These are phyloP conservation scores for Salvia hispanica DNA, from an alignment of 257 asterid species.

Conservation along the genomic window DNA sequence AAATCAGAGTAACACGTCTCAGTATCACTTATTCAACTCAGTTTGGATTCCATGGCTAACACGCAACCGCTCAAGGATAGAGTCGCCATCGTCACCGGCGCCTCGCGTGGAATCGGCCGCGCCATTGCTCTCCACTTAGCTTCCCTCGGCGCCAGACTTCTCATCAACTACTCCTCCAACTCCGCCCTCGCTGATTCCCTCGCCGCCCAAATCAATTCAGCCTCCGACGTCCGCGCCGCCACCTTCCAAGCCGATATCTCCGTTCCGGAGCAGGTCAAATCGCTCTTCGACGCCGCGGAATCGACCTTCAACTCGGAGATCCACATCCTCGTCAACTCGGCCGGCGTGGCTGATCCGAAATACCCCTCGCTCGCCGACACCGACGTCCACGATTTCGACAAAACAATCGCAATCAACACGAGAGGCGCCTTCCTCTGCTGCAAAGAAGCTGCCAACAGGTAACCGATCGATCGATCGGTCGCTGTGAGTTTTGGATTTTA, in stretches of 20 bases:
- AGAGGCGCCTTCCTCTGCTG: conserved; percentile 28
- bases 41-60: conserved; percentile 10
- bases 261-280: conserved; percentile 29
- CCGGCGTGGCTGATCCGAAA: conserved; percentile 25
- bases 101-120: conserved; percentile 32
- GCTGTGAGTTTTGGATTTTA: not conserved
- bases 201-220: conserved; percentile 12
- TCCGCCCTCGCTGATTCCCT: conserved; percentile 21
- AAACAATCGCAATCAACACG: conserved; percentile 23
- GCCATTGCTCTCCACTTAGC: conserved; percentile 27
- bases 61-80: conserved; percentile 16
- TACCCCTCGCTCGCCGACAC: conserved; percentile 29
- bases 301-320: conserved; percentile 26
- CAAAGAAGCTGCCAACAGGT: conserved; percentile 32
- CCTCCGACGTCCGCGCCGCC: conserved; percentile 18
- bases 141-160: conserved; percentile 28
- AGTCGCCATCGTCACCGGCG: conserved; percentile 29
- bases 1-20: too few relatives aligned
- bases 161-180: conserved; percentile 31
- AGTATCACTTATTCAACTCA: too few relatives aligned
- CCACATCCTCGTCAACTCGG: conserved; percentile 27
- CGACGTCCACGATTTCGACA: conserved; percentile 25
- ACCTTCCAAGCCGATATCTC: conserved; percentile 27
- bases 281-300: conserved; percentile 30
- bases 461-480: too few relatives aligned